Conservation (phyloP, 257 asterid species). For the Petrea volubilis region DNA sequence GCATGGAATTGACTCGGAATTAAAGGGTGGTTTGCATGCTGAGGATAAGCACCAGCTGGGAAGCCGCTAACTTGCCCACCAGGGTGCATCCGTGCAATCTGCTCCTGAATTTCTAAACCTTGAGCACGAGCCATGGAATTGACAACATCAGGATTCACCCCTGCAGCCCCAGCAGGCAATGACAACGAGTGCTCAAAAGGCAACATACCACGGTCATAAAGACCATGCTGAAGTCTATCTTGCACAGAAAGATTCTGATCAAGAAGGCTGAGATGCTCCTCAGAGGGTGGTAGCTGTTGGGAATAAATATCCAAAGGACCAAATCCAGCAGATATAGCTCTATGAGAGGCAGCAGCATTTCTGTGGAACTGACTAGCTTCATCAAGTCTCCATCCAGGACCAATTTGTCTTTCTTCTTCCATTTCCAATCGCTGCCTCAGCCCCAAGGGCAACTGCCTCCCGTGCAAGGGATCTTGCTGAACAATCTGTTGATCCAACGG, state of each 20-base stretch:
- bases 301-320: slow-evolving; percentile 67
- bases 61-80: slow-evolving; percentile 68
- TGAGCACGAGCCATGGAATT: slow-evolving; percentile 69
- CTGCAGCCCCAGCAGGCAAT: slow-evolving; percentile 59
- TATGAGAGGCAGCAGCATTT: slow-evolving; percentile 55
- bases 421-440: slow-evolving; percentile 81
- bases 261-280: slow-evolving; percentile 71
- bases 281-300: slow-evolving; percentile 64
- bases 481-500: slow-evolving; percentile 77
- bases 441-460: slow-evolving; percentile 77
- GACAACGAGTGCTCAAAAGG: slow-evolving; percentile 77
- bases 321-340: slow-evolving; percentile 58
- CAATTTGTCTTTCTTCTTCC: slow-evolving; percentile 77
- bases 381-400: slow-evolving; percentile 71
- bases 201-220: slow-evolving; percentile 57
- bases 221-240: slow-evolving; percentile 77
- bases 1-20: slow-evolving; percentile 50
- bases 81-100: slow-evolving; percentile 62
- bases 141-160: slow-evolving; percentile 57
- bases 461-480: slow-evolving; percentile 83
- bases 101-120: slow-evolving; percentile 75
- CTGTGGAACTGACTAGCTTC: slow-evolving; percentile 71
- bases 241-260: slow-evolving; percentile 67
- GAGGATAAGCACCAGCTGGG: slow-evolving; percentile 58
- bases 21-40: slow-evolving; percentile 55